phyloP scores from a whole-genome alignment of 129 eudicot species.

The Flaveria linearis region DNA sequence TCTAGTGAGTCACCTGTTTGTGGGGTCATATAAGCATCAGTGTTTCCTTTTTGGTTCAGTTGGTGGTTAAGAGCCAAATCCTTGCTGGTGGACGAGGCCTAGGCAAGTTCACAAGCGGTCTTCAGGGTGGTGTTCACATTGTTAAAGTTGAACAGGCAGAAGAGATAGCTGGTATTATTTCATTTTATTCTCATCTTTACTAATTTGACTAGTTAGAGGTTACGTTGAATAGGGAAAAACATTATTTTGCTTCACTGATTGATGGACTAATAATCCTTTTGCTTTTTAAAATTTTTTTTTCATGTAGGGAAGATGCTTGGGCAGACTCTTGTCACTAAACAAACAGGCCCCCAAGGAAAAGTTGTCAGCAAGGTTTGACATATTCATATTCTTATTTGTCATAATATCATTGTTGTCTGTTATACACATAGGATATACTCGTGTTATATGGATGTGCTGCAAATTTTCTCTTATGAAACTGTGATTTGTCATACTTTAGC shows the following conservation, averaged over 20 bases:
- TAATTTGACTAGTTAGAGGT: background rate
- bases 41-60: conserved; percentile 40
- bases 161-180: conserved; percentile 73
- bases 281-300: conserved; percentile 28
- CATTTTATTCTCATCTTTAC: conserved; percentile 3
- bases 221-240: background rate
- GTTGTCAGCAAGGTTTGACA: conserved; percentile 83
- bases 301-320: conserved; percentile 96
- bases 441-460: background rate
- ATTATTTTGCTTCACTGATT: conserved; percentile 3
- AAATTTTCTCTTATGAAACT: background rate
- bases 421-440: conserved; percentile 4
- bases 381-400: conserved; percentile 9
- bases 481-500: background rate
- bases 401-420: conserved; percentile 3
- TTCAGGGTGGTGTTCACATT: conserved; percentile 92
- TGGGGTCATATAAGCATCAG: conserved; percentile 15
- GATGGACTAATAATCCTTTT: conserved; percentile 17
- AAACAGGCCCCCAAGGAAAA: conserved; percentile 95
- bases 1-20: conserved; percentile 13
- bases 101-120: conserved; percentile 89
- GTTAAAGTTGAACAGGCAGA: conserved; percentile 80
- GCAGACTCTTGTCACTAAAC: conserved; percentile 94
- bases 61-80: conserved; percentile 91
- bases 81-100: conserved; percentile 99